Evolutionary conservation across 2,329 filamentous ascomycete species (phyloP).

Genomic region (Beauveria sp.): DNA sequence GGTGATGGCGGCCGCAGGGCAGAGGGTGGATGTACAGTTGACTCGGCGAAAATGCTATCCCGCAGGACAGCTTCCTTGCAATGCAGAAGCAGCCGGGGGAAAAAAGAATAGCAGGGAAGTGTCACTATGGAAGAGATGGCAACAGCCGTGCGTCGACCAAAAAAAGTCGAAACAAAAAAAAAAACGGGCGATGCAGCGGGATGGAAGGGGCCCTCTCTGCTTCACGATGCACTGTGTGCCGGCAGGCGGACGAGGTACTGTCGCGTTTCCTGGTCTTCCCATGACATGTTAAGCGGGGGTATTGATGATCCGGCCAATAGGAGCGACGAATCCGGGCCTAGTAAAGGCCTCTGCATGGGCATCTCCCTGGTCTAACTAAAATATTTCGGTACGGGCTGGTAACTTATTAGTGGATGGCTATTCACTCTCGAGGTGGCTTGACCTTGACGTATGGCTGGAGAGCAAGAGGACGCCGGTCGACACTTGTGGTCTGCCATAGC

Average conservation of each 20-base stretch:
- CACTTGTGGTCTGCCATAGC: too few species aligned
- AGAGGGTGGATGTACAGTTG: not conserved
- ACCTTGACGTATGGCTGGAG: not conserved
- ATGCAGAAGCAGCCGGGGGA: not conserved
- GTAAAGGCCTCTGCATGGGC: not conserved
- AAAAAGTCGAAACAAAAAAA: constrained; percentile 4
- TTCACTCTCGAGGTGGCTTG: too few species aligned
- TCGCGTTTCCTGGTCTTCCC: constrained; percentile 21
- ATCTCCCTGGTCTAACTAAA: not conserved
- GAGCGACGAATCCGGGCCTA: constrained; percentile 12
- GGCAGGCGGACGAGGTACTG: too few species aligned
- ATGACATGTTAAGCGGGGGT: constrained; percentile 33
- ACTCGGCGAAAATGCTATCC: not conserved
- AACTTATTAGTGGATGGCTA: too few species aligned
- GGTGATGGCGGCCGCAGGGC: not conserved
- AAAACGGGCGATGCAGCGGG: constrained; percentile 4
- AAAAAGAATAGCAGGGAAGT: not conserved
- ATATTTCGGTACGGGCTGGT: too few species aligned
- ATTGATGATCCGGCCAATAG: constrained; percentile 23
- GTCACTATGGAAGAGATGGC: not conserved
- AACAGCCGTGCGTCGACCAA: not conserved
- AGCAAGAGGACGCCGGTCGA: not conserved
- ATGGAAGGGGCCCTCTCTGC: not conserved
- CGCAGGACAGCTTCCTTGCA: not conserved
- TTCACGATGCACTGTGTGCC: not conserved